A percentile compares a stretch with the other conserved stretches of the same genome.
phyloP scores from a whole-genome alignment of 176 grass and related monocot species.

The Carex kokanica region DNA sequence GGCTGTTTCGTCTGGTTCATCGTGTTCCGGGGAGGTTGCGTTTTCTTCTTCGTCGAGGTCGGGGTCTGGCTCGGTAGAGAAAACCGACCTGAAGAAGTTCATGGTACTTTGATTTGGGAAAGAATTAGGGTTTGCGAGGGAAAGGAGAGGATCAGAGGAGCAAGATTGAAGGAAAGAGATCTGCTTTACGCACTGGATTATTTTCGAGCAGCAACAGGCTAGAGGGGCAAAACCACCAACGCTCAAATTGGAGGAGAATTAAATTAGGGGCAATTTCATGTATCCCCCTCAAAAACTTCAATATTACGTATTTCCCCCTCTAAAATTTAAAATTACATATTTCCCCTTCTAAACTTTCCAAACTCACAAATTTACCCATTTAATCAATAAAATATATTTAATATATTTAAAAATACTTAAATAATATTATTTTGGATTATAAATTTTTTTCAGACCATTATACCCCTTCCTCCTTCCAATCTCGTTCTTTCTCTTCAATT shows the following conservation, averaged over 20 bases:
- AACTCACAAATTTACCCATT: too few species aligned
- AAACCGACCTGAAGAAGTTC: slow-evolving; percentile 69
- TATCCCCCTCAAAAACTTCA: too few species aligned
- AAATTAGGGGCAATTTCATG: too few species aligned
- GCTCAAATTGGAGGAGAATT: background rate
- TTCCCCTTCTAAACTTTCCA: too few species aligned
- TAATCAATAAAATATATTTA: too few species aligned
- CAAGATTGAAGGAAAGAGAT: background rate
- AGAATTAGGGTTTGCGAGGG: slow-evolving; percentile 11
- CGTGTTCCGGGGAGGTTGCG: background rate
- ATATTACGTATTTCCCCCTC: too few species aligned
- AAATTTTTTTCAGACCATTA: too few species aligned
- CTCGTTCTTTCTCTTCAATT: too few species aligned
- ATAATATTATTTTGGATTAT: too few species aligned
- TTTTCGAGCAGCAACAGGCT: background rate
- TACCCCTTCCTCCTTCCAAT: too few species aligned
- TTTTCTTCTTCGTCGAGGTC: background rate
- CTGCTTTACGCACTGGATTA: background rate
- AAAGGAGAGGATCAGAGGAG: background rate
- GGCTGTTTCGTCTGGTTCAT: slow-evolving; percentile 16
- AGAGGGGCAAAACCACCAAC: background rate
- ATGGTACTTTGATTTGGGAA: slow-evolving; percentile 30
- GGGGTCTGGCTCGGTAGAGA: slow-evolving; percentile 26
- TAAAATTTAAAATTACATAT: too few species aligned
- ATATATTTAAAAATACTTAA: too few species aligned